Conservation (phyloP, 352 stramenopile genomes). For the Globisporangium echinulatum region DNA sequence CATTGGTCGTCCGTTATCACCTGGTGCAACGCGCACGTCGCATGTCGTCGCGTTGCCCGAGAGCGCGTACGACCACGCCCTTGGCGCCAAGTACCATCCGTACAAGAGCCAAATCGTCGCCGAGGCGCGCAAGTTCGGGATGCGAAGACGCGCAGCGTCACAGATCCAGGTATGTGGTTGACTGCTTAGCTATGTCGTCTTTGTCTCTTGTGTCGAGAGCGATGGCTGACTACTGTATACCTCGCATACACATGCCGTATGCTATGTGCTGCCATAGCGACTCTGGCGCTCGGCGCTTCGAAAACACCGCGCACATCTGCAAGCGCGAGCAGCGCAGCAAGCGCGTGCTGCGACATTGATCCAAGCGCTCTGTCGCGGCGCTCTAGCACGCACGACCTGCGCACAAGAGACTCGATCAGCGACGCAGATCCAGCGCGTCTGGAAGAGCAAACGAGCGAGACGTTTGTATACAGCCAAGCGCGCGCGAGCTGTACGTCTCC, state of each 20-base stretch:
- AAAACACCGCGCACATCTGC: conserved; percentile 6
- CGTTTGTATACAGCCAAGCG: conserved; percentile 10
- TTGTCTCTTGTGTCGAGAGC: too few relatives aligned
- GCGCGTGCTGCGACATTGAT: conserved; percentile 13
- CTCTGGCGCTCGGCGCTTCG: conserved; percentile 14
- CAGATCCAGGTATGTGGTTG: conserved; percentile 40
- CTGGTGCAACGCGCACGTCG: conserved; percentile 42
- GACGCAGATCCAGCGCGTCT: conserved; percentile 21
- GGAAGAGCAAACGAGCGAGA: conserved; percentile 16
- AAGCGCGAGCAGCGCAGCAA: not conserved
- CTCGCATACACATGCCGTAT: too few relatives aligned
- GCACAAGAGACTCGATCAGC: conserved; percentile 8
- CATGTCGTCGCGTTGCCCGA: conserved; percentile 32
- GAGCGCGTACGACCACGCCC: conserved; percentile 31
- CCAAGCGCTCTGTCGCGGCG: conserved; percentile 23
- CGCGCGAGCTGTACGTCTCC: conserved; percentile 20
- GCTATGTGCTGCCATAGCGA: not conserved
- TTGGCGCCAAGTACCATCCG: conserved; percentile 41
- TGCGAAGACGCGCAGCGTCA: conserved; percentile 33
- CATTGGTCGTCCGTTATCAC: conserved; percentile 30
- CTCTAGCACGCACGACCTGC: conserved; percentile 8
- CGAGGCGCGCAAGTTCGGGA: conserved; percentile 40
- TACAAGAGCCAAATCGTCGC: conserved; percentile 38
- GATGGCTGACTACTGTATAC: not conserved
- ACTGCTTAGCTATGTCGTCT: too few relatives aligned